Conservation (phyloP, 2,329 filamentous ascomycete species). For the Aspergillus sp. region DNA sequence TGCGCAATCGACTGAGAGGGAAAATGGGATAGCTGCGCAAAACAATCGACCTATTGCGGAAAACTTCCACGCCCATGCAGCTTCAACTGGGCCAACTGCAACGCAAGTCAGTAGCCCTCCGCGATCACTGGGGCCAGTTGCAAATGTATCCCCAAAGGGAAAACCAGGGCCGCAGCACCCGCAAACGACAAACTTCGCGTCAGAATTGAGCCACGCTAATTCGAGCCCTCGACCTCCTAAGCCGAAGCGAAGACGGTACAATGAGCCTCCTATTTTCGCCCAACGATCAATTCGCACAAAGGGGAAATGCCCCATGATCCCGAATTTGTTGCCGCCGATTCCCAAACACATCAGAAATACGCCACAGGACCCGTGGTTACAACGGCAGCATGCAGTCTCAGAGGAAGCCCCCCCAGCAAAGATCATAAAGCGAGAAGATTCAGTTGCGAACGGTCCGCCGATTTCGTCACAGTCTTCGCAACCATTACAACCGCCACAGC, state of each 20-base stretch:
- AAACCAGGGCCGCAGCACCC: slow-evolving; percentile 16
- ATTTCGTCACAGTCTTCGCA: background rate
- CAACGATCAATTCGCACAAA: slow-evolving; percentile 43
- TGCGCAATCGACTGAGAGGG: slow-evolving; percentile 24
- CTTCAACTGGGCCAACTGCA: slow-evolving; percentile 9
- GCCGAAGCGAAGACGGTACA: slow-evolving; percentile 52
- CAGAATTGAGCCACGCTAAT: slow-evolving; percentile 14
- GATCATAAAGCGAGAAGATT: slow-evolving; percentile 5
- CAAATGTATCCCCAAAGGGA: slow-evolving; percentile 15
- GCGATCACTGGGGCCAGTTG: slow-evolving; percentile 18
- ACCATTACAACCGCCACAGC: slow-evolving; percentile 18
- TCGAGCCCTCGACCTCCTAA: slow-evolving; percentile 41
- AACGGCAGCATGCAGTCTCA: slow-evolving; percentile 23
- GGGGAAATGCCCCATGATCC: slow-evolving; percentile 43
- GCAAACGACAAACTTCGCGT: slow-evolving; percentile 26
- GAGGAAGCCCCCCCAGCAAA: slow-evolving; percentile 10
- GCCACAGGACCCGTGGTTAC: slow-evolving; percentile 21
- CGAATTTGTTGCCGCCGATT: slow-evolving; percentile 34
- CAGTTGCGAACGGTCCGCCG: slow-evolving; percentile 11
- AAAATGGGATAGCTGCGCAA: slow-evolving; percentile 27
- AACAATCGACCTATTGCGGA: slow-evolving; percentile 22
- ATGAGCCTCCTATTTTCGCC: slow-evolving; percentile 55
- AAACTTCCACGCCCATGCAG: slow-evolving; percentile 15
- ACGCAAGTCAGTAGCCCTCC: slow-evolving; percentile 32
- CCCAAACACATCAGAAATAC: slow-evolving; percentile 32